Evolutionary conservation across 495 filamentous ascomycete species (phyloP), one percentile per base, ranked within the genome.

Genomic region (Penicillium pulvis): DNA sequence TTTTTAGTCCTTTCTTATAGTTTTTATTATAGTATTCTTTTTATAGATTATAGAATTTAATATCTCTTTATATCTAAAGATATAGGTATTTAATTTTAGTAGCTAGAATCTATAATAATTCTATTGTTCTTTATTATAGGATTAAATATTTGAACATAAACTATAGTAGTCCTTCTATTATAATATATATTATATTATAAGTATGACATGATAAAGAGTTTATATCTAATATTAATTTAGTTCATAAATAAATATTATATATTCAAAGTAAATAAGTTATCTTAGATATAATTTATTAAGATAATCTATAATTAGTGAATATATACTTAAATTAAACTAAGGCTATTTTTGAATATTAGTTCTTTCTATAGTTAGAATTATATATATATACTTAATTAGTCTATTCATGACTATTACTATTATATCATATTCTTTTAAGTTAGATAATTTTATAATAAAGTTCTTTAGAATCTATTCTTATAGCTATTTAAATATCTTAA

Each of bases 1-100:
- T 57, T 66, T 50, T 58, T 51, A 36, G 53, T 58, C 53, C 59
- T 41, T 66, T 60, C 42, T 55, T 49, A 50, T 45, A 61, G 52
- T 42, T n/a, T 8, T 33, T 33, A 33, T 33, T 33, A 33, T 33
- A 33, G 31, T 33, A 33, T 33, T 1, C 11, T 33, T 33, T 33
- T 33, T 33, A 33, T 9, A 33, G 6, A 7, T 6, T 33, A 9
- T 0, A 16, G 24, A 64, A 65, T 28, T 59, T 51, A 19, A 66
- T 49, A 47, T 68, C 51, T 56, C 30, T 46, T 35, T 36, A 55
- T 44, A 63, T 51, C 30, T 68, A 51, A 49, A 63, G 30, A 51
- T 4, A 46, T 46, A 46, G n/a, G n/a, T n/a, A n/a, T n/a, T n/a
- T n/a, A n/a, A n/a, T n/a, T n/a, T n/a, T n/a, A n/a, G n/a, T n/a